These are phyloP conservation scores for Populus hybrid DNA, from an alignment of 441 rosid genomes.

Conservation along the genomic window DNA sequence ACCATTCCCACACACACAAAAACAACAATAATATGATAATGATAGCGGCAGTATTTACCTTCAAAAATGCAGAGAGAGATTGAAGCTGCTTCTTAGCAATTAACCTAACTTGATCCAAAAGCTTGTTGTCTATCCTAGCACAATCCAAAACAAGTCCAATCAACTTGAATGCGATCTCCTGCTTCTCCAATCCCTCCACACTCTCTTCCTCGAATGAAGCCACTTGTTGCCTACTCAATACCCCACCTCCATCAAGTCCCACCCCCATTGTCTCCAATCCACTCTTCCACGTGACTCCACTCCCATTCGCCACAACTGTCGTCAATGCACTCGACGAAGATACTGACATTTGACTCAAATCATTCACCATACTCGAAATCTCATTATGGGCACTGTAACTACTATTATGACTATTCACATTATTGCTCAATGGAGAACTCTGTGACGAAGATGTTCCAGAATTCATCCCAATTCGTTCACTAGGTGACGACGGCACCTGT, in stretches of 20 bases:
- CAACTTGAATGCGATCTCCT: conserved; percentile 78
- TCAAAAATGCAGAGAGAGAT: conserved; percentile 76
- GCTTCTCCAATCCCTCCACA: conserved; percentile 84
- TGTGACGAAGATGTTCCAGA: conserved; percentile 67
- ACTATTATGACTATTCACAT: conserved; percentile 27
- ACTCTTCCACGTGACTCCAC: conserved; percentile 51
- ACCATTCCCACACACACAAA: not conserved
- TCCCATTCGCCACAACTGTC: conserved; percentile 51
- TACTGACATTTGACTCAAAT: conserved; percentile 42
- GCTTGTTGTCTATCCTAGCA: conserved; percentile 63
- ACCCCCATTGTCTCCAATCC: conserved; percentile 44
- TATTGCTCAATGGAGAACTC: conserved; percentile 55
- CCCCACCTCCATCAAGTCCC: conserved; percentile 46
- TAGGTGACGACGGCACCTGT: conserved; percentile 44
- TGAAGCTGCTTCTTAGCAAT: conserved; percentile 87
- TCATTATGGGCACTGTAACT: conserved; percentile 15
- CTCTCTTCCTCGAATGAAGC: conserved; percentile 84
- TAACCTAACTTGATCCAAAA: conserved; percentile 67
- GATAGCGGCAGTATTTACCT: conserved; percentile 43
- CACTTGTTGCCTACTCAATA: conserved; percentile 53
- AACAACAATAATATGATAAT: not conserved
- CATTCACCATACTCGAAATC: conserved; percentile 55
- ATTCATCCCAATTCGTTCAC: conserved; percentile 37
- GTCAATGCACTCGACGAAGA: conserved; percentile 36
- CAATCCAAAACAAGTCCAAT: conserved; percentile 64